Base-by-base conservation (phyloP, 148 eudicot species). In the Amaranthus cruentus region DNA sequence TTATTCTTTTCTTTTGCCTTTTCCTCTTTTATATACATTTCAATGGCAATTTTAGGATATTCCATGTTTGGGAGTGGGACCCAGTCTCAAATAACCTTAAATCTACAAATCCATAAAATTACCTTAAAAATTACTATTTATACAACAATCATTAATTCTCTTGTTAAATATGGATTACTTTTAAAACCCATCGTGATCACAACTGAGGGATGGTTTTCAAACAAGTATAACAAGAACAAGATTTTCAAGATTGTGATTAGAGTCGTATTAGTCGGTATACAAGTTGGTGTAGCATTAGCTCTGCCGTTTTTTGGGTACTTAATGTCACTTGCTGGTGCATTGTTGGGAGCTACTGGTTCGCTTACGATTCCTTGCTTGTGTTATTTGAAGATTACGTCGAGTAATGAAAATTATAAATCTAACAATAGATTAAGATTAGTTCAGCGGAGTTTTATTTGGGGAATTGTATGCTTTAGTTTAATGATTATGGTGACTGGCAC, bases 291-390 rank as follows among this genome's bases (percentile, higher is more conserved):
- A 6, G 80, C 80, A 0, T 76, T 53, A 59, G 46, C 62, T 44
- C 66, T 69, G 4, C 73, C 67, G 3, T 51, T 43, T 51, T 58
- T 50, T 18, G 58, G 79, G 38, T 62, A 73, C n/a, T 50, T 81
- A 43, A 77, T 81, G 69, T 77, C 75, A 43, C 9, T 81, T 4
- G 53, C 66, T 1, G 84, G 84, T 6, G 79, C 84, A 0, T 58
- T 73, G 43, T 56, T 81, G 0, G 72, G 79, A 42, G 78, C 75
- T 3, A 51, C 72, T 0, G 78, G 72, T 73, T 81, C 84, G 0
- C 63, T 81, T 15, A 28, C 76, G 6, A 63, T 81, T 7, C 84
- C 84, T n/a, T 77, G 84, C 61, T 70, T 77, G 55, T 81, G 81
- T 50, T 81, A 80, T 42, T 61, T 72, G 60, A 80, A 76, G 71